phyloP scores from a whole-genome alignment of 352 stramenopile genomes.

The Phytophthora cactorum region DNA sequence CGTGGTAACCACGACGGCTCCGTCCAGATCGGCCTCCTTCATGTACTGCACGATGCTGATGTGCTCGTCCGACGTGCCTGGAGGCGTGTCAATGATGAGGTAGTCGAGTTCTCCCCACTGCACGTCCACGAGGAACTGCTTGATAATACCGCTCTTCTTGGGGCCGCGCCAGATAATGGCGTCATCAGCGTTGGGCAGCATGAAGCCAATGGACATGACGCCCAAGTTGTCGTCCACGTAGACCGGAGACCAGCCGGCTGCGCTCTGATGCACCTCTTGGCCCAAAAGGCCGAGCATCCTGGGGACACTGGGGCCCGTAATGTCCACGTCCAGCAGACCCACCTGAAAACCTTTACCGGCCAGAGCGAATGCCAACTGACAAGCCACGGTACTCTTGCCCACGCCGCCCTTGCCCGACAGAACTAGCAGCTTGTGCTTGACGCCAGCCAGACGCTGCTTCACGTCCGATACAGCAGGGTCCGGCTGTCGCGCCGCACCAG shows the following conservation, averaged over 20 bases:
- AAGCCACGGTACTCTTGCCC: constrained; percentile 99
- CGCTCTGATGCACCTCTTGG: constrained; percentile 97
- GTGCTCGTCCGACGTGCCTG: constrained; percentile 99
- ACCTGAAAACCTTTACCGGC: constrained; percentile 94
- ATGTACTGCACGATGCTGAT: constrained; percentile 99
- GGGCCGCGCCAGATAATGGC: constrained; percentile 99
- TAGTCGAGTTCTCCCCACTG: constrained; percentile 99
- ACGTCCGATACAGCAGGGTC: constrained; percentile 93
- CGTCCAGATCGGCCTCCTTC: constrained; percentile 95
- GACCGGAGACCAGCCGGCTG: constrained; percentile 98
- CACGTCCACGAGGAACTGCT: constrained; percentile 99
- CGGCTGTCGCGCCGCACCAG: constrained; percentile 86
- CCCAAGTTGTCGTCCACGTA: constrained; percentile 98
- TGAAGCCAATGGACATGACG: constrained; percentile 99
- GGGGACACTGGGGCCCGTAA: constrained; percentile 98
- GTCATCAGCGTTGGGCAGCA: constrained; percentile 97
- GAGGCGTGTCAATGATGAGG: constrained; percentile 99
- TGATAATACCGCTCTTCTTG: constrained; percentile 99
- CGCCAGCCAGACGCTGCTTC: constrained; percentile 68
- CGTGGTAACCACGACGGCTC: constrained; percentile 99
- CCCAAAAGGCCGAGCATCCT: constrained; percentile 95
- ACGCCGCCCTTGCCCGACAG: constrained; percentile 99
- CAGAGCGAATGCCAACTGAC: constrained; percentile 97
- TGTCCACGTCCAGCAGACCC: constrained; percentile 99
- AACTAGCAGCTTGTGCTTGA: constrained; percentile 99